Evolutionary conservation across 805 yeast genomes (phyloP), one percentile per base, ranked within the genome.

Genomic region (Candida ascalaphidarum): DNA sequence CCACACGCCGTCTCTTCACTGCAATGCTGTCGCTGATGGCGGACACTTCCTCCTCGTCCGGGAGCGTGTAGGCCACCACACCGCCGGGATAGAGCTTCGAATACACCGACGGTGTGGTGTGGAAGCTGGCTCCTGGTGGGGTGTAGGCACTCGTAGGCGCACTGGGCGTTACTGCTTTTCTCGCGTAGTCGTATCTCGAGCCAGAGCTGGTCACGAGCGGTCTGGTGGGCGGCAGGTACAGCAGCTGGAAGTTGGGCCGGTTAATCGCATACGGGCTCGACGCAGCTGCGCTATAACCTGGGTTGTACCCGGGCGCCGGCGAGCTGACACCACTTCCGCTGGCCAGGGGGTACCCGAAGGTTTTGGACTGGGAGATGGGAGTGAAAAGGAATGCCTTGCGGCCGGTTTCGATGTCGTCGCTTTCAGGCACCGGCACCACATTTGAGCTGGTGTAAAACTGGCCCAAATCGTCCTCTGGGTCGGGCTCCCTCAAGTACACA

Each of bases 381-480:
- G 67, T 61, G 50, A 62, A 62, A 25, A 62, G 41, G 40, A 50
- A 62, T 5, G 68, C 68, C 27, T 50, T 50, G 26, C 67, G 46
- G 7, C 58, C 58, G 11, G 54, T 37, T 13, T 37, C 39, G 14
- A 38, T 37, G 36, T 62, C 66, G 34, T 62, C 65, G 39, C 50
- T 53, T 28, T 62, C 67, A 0, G 63, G 58, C 18, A 50, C 48
- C 3, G 61, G 48, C 3, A 50, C 44, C 21, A 61, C 62, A 33
- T 63, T 57, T 5, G 65, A 65, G 39, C 62, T 53, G 11, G 65
- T 48, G 12, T 50, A 50, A 42, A 77, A 77, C 53, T 80, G 85
- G 33, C 86, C 94, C 31, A 81, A 68, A 46, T 89, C 96, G 48
- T 86, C 95, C 31, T 78, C 76, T 23, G 76, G 75, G 39, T 77